Conservation (phyloP, 176 grass and related monocot genomes). For the Neostapfia colusana region DNA sequence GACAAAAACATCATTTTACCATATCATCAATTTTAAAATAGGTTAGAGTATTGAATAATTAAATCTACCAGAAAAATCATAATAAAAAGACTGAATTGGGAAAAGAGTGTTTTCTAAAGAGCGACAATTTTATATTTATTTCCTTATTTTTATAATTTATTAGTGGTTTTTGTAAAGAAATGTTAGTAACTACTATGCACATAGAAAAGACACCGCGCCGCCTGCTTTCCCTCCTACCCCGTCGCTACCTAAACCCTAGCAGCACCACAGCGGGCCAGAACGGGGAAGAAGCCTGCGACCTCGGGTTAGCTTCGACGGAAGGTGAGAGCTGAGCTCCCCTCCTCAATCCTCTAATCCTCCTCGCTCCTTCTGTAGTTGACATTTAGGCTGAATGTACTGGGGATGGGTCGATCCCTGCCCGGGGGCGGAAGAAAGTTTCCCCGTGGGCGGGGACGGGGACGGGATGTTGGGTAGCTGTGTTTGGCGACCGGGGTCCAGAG, state of each 20-base stretch:
- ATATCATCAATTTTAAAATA: no score
- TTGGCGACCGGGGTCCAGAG: background rate
- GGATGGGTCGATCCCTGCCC: background rate
- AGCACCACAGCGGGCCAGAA: background rate
- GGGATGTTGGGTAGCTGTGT: background rate
- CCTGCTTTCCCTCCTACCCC: background rate
- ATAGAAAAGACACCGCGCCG: no score
- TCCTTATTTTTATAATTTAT: no score
- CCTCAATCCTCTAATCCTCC: background rate
- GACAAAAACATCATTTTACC: no score
- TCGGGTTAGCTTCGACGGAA: background rate
- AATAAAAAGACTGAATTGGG: no score
- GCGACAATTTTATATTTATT: no score
- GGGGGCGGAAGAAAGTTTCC: background rate
- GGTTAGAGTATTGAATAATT: no score
- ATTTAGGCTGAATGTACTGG: background rate
- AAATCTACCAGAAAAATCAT: no score
- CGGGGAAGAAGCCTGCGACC: background rate
- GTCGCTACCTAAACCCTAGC: background rate
- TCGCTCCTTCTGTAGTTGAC: background rate
- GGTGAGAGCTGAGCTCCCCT: background rate
- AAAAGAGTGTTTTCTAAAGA: no score
- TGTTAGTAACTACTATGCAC: no score
- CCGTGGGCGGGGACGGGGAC: background rate
- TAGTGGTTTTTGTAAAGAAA: no score